Conservation (phyloP, 2,329 filamentous ascomycete genomes). For the Pezicula rhizophila region DNA sequence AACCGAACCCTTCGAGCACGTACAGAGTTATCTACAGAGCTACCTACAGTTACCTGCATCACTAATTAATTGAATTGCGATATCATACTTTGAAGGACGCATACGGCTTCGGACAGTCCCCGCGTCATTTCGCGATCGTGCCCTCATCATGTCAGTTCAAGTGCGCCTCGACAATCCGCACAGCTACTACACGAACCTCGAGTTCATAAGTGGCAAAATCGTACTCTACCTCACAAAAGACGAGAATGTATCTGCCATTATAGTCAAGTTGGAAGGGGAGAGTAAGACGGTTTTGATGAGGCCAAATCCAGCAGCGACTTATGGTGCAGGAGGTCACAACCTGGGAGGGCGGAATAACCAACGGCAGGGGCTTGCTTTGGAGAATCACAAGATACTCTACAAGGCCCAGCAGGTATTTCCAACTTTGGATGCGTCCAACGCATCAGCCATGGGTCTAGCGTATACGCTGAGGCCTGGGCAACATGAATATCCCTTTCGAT, state of each 20-base stretch:
- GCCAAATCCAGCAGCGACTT: conserved; percentile 8
- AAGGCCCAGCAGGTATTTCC: conserved; percentile 69
- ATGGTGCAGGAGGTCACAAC: background rate
- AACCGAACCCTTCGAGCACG: background rate
- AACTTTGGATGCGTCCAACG: conserved; percentile 26
- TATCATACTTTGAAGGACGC: background rate
- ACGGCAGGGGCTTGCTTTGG: conserved; percentile 35
- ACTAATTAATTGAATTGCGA: background rate
- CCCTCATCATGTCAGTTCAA: conserved; percentile 53
- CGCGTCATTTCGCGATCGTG: background rate
- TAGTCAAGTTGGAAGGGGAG: conserved; percentile 81
- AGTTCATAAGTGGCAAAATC: conserved; percentile 60
- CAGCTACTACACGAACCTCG: conserved; percentile 75
- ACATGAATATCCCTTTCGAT: conserved; percentile 71
- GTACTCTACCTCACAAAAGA: conserved; percentile 54
- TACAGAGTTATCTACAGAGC: too few species aligned
- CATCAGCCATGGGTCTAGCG: conserved; percentile 25
- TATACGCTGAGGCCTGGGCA: conserved; percentile 62
- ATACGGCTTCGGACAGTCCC: background rate
- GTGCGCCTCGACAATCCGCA: conserved; percentile 61
- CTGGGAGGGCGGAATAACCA: conserved; percentile 10
- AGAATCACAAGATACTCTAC: conserved; percentile 71
- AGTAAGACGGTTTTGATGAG: conserved; percentile 51
- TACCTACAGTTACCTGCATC: too few species aligned
- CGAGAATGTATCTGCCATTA: conserved; percentile 65